Evolutionary conservation across 768 basidiomycete species (phyloP), one percentile per base, ranked within the genome.

Genomic region (Kwoniella sp.): DNA sequence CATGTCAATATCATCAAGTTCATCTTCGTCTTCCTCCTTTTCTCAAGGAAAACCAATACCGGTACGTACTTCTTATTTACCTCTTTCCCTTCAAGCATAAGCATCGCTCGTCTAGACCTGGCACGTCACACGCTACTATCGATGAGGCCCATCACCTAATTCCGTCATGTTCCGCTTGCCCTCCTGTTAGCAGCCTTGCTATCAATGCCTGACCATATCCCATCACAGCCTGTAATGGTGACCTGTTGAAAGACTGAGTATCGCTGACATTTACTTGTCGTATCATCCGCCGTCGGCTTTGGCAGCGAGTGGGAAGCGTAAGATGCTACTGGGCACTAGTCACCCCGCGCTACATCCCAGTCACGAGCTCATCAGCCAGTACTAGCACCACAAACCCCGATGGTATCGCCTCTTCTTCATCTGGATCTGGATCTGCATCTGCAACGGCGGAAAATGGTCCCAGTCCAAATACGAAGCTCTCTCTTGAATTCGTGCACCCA

Each of bases 401-500:
- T n/a, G n/a, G n/a, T n/a, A n/a, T n/a, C n/a, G n/a, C n/a, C n/a
- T n/a, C 40, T 44, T 44, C 40, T 19, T 10, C 40, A 44, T 44
- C 40, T n/a, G n/a, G n/a, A 3, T 44, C 40, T n/a, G n/a, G n/a
- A 9, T 9, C 40, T 44, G 8, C 40, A 3, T 9, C 40, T 6
- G 10, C 40, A 19, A 19, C 40, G 10, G 40, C 40, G 17, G 40
- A 44, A 4, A 44, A 58, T 49, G 52, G 53, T n/a, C 54, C 59
- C 7, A 26, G 53, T 13, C 44, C 40, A 27, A 37, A 44, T 33
- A 30, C 53, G 19, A 71, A 73, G 24, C 68, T 77, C 40, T 76
- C 79, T 46, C 67, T 80, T 22, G 61, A 64, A 22, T 80, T 80
- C 61, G 68, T 78, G 1, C 76, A 79, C 63, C 69, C 74, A 40